A percentile compares a stretch with the other conserved stretches of the same genome.
These are phyloP conservation scores for Coemansia sp. DNA, from an alignment of 192 early-diverging fungal species.

Conservation along the genomic window DNA sequence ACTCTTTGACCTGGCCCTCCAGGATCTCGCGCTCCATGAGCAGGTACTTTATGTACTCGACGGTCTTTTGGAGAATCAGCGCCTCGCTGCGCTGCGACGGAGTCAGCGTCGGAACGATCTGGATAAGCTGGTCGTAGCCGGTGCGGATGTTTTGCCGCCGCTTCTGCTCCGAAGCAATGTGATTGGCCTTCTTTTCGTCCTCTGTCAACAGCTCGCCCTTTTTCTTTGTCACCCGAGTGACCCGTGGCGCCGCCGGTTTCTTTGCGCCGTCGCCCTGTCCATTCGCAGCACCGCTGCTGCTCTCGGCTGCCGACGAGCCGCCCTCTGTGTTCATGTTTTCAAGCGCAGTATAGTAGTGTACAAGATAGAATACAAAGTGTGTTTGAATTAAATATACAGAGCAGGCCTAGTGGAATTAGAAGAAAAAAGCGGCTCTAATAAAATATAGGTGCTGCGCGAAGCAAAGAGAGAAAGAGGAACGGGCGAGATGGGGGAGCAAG, in stretches of 20 bases:
- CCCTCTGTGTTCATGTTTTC: too few relatives aligned
- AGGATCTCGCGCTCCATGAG: constrained; percentile 54
- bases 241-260: constrained; percentile 4
- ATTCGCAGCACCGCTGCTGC: constrained; percentile 1
- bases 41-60: constrained; percentile 72
- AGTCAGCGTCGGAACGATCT: constrained; percentile 79
- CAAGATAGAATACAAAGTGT: too few relatives aligned
- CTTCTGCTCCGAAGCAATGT: constrained; percentile 94
- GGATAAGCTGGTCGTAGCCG: constrained; percentile 87
- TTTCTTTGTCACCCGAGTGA: constrained; percentile 29
- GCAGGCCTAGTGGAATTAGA: too few relatives aligned
- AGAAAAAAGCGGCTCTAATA: too few relatives aligned
- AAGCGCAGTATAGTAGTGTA: too few relatives aligned
- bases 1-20: constrained; percentile 42
- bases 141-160: constrained; percentile 85
- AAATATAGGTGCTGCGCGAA: too few relatives aligned
- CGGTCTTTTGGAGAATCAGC: constrained; percentile 79
- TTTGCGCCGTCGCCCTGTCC: not conserved
- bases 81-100: constrained; percentile 81
- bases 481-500: too few relatives aligned
- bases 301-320: not conserved
- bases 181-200: constrained; percentile 90
- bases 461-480: too few relatives aligned
- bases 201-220: constrained; percentile 77
- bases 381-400: too few relatives aligned